Percentiles rank a stretch among this genome's conserved stretches.
These are phyloP conservation scores for Monilinia vaccinii-corymbosi DNA, from an alignment of 2,329 filamentous ascomycete species.

Conservation along the genomic window DNA sequence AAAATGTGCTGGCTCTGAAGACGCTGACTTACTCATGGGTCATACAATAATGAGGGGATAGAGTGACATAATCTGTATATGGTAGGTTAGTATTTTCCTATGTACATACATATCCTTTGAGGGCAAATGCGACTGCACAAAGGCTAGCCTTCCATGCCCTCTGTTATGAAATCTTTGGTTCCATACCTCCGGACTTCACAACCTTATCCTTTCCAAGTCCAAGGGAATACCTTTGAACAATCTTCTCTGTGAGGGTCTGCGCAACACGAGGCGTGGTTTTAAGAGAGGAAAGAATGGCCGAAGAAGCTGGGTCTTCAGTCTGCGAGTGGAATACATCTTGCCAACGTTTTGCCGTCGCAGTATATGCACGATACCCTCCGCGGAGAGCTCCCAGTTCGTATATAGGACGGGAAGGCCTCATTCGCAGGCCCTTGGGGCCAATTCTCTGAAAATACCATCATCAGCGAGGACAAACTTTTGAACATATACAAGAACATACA, in stretches of 20 bases:
- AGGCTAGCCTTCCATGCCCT: not conserved
- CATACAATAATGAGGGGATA: conserved; percentile 67
- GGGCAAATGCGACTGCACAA: not conserved
- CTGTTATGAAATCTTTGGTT: not conserved
- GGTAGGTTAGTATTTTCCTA: not conserved
- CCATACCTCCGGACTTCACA: conserved; percentile 51
- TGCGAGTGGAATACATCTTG: conserved; percentile 56
- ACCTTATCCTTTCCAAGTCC: conserved; percentile 66
- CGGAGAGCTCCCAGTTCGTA: conserved; percentile 19
- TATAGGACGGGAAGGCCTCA: conserved; percentile 22
- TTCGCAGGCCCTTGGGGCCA: conserved; percentile 26
- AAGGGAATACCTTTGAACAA: conserved; percentile 74
- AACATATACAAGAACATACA: not conserved
- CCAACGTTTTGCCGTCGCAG: conserved; percentile 27
- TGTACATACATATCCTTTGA: not conserved
- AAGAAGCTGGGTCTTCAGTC: conserved; percentile 42
- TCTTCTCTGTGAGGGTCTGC: conserved; percentile 88
- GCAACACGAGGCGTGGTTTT: conserved; percentile 34
- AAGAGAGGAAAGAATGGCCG: conserved; percentile 45
- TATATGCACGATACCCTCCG: conserved; percentile 21
- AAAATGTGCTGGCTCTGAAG: not conserved
- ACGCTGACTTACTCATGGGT: conserved; percentile 33
- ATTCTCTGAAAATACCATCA: conserved; percentile 9
- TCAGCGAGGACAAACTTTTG: not conserved
- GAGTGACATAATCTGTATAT: conserved; percentile 62